Conservation (phyloP, 345 rosid species). For the Eucalyptus microcorys region DNA sequence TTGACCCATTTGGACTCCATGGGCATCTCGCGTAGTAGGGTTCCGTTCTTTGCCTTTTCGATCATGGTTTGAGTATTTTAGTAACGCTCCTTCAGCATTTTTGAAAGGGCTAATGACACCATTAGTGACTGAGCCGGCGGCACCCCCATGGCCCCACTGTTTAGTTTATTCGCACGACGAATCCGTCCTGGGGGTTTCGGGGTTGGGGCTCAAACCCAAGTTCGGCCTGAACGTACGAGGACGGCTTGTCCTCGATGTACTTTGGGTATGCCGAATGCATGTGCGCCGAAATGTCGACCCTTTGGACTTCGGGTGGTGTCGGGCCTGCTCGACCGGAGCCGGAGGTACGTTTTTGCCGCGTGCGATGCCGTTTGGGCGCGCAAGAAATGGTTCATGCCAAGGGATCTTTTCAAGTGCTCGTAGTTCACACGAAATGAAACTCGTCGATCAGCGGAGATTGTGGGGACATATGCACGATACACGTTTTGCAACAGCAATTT, state of each 20-base stretch:
- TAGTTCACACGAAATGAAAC: neutral
- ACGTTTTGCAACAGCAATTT: neutral
- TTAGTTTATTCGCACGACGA: neutral
- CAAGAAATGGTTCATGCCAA: neutral
- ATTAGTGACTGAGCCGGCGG: neutral
- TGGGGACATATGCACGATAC: neutral
- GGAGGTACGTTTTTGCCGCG: neutral
- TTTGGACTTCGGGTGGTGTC: neutral
- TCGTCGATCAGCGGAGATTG: neutral
- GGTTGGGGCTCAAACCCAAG: neutral
- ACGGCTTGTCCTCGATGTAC: accelerated
- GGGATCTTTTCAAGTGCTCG: neutral
- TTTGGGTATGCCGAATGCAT: neutral
- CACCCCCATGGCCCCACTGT: neutral
- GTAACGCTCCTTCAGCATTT: neutral
- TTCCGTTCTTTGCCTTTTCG: neutral
- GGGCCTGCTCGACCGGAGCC: neutral
- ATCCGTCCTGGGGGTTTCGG: neutral
- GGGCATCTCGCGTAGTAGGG: neutral
- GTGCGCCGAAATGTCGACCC: neutral
- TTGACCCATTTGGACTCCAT: neutral
- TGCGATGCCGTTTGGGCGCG: neutral
- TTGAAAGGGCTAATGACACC: neutral
- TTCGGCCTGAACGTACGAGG: neutral
- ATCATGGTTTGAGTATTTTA: neutral